Evolutionary conservation across 1,284 basidiomycete species (phyloP).

Genomic region (Malassezia furfur): DNA sequence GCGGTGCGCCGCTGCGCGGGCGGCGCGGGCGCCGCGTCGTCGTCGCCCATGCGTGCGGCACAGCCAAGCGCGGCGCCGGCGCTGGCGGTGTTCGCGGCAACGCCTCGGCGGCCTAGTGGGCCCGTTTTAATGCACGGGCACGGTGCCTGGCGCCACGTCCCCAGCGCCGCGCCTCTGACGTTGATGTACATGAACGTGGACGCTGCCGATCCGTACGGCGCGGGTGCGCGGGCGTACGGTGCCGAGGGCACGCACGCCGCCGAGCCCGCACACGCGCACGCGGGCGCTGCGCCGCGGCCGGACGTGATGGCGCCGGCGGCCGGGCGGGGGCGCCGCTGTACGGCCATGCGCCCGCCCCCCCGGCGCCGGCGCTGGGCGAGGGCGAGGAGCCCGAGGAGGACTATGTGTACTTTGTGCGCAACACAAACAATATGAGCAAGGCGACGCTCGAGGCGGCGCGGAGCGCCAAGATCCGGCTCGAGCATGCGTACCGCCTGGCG

Average conservation of each 20-base stretch:
- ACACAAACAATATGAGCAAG: constrained; percentile 70
- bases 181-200: neutral
- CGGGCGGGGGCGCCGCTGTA: neutral
- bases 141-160: no score
- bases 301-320: neutral
- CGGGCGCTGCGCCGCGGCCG: no score
- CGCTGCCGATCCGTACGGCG: neutral
- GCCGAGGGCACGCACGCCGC: no score
- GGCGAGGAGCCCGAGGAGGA: constrained; percentile 51
- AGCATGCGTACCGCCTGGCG: constrained; percentile 92
- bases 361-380: neutral
- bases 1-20: neutral
- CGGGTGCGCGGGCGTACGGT: no score
- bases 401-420: constrained; percentile 93
- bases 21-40: neutral
- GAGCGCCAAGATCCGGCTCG: constrained; percentile 90
- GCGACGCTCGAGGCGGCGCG: constrained; percentile 84
- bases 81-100: neutral
- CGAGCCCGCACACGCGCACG: no score
- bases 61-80: neutral
- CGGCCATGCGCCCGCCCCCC: neutral
- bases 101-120: no score
- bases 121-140: no score
- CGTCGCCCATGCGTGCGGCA: neutral
- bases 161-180: no score